Conservation (phyloP, 371 early-diverging fungal species). For the Gilbertella persicaria region DNA sequence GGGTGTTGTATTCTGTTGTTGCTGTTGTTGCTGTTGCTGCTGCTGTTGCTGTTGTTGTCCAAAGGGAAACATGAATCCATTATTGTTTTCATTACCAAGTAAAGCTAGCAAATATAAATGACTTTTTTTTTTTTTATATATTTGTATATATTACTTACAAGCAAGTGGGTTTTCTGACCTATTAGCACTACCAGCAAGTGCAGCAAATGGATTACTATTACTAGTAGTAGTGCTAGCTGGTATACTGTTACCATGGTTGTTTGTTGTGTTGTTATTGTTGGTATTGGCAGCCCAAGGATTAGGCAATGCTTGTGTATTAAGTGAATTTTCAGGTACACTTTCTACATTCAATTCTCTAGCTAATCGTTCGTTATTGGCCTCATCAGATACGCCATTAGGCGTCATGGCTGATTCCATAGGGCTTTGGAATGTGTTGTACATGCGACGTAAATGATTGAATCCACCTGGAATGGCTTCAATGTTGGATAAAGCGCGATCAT, state of each 20-base stretch:
- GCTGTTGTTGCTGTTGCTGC: constrained; percentile 14
- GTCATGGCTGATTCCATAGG: constrained; percentile 62
- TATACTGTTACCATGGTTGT: background rate
- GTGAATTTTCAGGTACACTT: constrained; percentile 56
- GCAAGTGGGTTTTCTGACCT: constrained; percentile 46
- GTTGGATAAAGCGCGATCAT: constrained; percentile 86
- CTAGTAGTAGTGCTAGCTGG: constrained; percentile 4
- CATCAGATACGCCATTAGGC: constrained; percentile 49
- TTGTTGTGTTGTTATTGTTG: constrained; percentile 2
- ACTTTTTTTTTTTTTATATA: background rate
- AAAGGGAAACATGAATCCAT: constrained; percentile 33
- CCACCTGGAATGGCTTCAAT: constrained; percentile 85
- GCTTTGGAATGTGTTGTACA: constrained; percentile 77
- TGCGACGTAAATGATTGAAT: constrained; percentile 78
- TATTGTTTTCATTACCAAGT: constrained; percentile 6
- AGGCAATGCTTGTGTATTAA: constrained; percentile 81
- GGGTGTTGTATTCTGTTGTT: constrained; percentile 22
- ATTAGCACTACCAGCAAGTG: constrained; percentile 9
- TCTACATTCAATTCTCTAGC: constrained; percentile 70
- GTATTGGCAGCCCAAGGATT: constrained; percentile 77
- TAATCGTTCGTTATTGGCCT: constrained; percentile 65
- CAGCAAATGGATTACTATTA: constrained; percentile 2
- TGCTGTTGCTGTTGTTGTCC: constrained; percentile 45
- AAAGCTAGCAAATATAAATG: constrained; percentile 11
- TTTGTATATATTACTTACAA: constrained; percentile 28